phyloP scores from a whole-genome alignment of 2,329 filamentous ascomycete species.

The Myriosclerotinia duriaeana region DNA sequence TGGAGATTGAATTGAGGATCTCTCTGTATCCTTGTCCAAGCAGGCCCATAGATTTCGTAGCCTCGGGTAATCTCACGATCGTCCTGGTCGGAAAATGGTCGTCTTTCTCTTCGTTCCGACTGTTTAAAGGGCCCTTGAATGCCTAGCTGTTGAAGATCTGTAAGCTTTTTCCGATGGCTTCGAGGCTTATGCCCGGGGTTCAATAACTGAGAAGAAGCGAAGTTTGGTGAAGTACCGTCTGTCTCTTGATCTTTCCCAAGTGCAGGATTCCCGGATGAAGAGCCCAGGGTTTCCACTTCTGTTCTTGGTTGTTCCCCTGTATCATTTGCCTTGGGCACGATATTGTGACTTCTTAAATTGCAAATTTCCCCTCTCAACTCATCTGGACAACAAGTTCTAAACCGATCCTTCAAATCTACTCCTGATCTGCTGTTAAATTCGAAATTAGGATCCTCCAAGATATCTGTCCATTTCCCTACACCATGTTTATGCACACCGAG shows the following conservation, averaged over 20 bases:
- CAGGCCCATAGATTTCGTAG: constrained; percentile 58
- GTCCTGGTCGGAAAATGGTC: constrained; percentile 62
- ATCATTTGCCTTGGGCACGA: constrained; percentile 9
- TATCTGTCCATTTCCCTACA: constrained; percentile 64
- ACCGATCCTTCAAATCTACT: constrained; percentile 64
- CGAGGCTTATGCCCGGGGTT: constrained; percentile 50
- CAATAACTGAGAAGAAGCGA: constrained; percentile 33
- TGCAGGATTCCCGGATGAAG: constrained; percentile 58
- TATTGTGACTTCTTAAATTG: not conserved
- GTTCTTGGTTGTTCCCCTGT: constrained; percentile 26
- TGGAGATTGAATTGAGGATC: constrained; percentile 59
- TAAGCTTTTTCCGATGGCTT: constrained; percentile 55
- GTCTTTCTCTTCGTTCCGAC: constrained; percentile 58
- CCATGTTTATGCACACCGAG: constrained; percentile 62
- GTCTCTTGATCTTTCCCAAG: constrained; percentile 30
- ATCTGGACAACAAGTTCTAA: constrained; percentile 63
- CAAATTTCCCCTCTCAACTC: constrained; percentile 52
- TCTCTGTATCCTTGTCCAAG: constrained; percentile 65
- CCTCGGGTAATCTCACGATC: constrained; percentile 62
- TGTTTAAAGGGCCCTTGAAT: constrained; percentile 63
- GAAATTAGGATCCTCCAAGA: constrained; percentile 60
- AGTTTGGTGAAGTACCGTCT: constrained; percentile 30
- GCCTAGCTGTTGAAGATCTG: constrained; percentile 57
- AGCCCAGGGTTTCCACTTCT: constrained; percentile 48
- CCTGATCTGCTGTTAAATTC: constrained; percentile 60